Evolutionary conservation across 768 basidiomycete species (phyloP).

Genomic region (Phlebiopsis gigantea): DNA sequence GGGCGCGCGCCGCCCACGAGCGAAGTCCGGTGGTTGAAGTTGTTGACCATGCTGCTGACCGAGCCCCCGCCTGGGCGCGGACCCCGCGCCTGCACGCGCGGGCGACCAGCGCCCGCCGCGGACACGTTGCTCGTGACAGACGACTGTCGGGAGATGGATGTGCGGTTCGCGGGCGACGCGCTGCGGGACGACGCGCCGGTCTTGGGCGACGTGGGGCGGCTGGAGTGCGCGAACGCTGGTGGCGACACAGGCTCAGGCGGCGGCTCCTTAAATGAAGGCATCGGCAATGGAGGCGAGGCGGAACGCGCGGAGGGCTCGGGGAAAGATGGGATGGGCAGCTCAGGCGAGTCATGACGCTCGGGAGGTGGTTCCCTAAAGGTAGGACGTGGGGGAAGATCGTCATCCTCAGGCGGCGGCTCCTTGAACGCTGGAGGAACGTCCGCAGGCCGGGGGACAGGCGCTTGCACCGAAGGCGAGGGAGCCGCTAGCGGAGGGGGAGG

Average conservation of each 20-base stretch:
- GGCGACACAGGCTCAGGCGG: constrained; percentile 18
- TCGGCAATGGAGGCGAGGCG: constrained; percentile 13
- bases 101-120: constrained; percentile 29
- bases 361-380: constrained; percentile 34
- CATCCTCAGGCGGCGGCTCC: constrained; percentile 57
- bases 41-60: constrained; percentile 54
- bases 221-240: constrained; percentile 29
- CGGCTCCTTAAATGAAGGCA: constrained; percentile 17
- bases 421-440: constrained; percentile 47
- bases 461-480: constrained; percentile 11
- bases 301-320: background rate
- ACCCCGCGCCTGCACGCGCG: constrained; percentile 39
- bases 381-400: constrained; percentile 40
- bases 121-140: constrained; percentile 31
- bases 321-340: constrained; percentile 1
- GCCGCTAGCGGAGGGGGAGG: constrained; percentile 27
- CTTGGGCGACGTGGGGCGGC: constrained; percentile 26
- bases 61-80: constrained; percentile 37
- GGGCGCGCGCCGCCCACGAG: constrained; percentile 8
- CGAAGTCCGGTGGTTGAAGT: constrained; percentile 44
- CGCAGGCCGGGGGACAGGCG: background rate
- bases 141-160: constrained; percentile 37
- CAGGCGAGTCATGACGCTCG: constrained; percentile 12
- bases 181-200: constrained; percentile 22
- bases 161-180: constrained; percentile 29